Evolutionary conservation across 2,329 filamentous ascomycete genomes (phyloP), one percentile per base, ranked within the genome.

Genomic region (Colletotrichum sublineola): DNA sequence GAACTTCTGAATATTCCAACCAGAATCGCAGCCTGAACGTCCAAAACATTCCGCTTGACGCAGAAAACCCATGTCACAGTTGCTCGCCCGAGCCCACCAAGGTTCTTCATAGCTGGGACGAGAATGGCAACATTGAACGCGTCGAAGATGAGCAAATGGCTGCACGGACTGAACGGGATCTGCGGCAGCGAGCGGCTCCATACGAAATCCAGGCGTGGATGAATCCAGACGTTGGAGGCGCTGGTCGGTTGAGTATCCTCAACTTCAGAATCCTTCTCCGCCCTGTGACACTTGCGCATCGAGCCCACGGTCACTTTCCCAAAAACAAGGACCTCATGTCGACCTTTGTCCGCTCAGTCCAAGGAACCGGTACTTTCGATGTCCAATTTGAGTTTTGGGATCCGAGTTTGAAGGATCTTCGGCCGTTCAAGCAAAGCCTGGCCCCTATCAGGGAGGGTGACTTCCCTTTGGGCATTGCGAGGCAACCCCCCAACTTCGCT

Each of bases 371-470:
- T 4, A 24, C 8, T 4, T 71, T 67, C 48, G n/a, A 38, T 7
- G 71, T 67, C 9, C 31, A 71, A 14, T 63, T 61, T 7, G 46
- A 24, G 8, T 64, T 66, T 12, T 48, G n/a, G 3, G 71, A 74
- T 8, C 71, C 73, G 18, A 72, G 67, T 24, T 46, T 75, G 15
- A 74, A 74, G 56, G 53, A 40, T 7, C 57, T 75, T 42, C n/a
- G 36, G 5, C 61, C 74, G 78, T 42, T 83, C 80, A 77, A 81
- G 80, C 57, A 61, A 11, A 70, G 66, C 24, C 42, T 80, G 79
- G n/a, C 70, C 76, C 7, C 69, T 73, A 18, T 62, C 46, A 44
- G 33, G n/a, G 53, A 24, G 7, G 24, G n/a, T 11, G 31, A 55
- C 42, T 15, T 18, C 20, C 18, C n/a, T 20, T 9, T n/a, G 15